phyloP scores from a whole-genome alignment of 2,329 filamentous ascomycete species.

The Stagonosporopsis vannaccii region DNA sequence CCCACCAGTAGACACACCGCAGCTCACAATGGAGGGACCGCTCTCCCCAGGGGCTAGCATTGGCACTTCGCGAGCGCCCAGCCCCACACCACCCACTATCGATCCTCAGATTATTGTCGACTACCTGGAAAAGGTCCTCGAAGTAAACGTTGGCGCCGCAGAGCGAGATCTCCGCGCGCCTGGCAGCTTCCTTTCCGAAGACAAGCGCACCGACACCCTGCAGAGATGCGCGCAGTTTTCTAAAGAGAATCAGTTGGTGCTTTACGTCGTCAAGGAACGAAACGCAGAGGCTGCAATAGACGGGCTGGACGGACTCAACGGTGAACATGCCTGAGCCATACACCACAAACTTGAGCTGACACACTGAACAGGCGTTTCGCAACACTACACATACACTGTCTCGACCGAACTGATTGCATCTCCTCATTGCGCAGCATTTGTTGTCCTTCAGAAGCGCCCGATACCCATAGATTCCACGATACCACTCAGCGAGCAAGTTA shows the following conservation, averaged over 20 bases:
- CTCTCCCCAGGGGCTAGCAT: constrained; percentile 51
- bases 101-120: constrained; percentile 58
- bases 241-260: constrained; percentile 81
- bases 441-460: constrained; percentile 89
- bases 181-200: constrained; percentile 81
- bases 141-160: constrained; percentile 58
- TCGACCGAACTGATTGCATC: constrained; percentile 82
- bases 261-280: constrained; percentile 91
- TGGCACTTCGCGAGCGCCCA: constrained; percentile 47
- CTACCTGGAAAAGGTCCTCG: constrained; percentile 57
- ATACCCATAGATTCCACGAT: constrained; percentile 83
- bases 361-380: constrained; percentile 53
- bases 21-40: constrained; percentile 52
- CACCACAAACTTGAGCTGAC: constrained; percentile 26
- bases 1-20: constrained; percentile 33
- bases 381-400: constrained; percentile 76
- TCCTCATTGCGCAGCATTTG: constrained; percentile 80
- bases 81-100: constrained; percentile 50
- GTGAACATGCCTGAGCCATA: constrained; percentile 28
- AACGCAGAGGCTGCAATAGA: constrained; percentile 54
- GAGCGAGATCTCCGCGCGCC: constrained; percentile 79
- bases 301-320: constrained; percentile 41
- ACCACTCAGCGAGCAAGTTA: constrained; percentile 86
- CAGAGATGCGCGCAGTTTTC: constrained; percentile 90
- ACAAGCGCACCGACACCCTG: constrained; percentile 77